These are phyloP conservation scores for Heliamphora exappendiculata DNA, from an alignment of 148 eudicot genomes.

Conservation along the genomic window DNA sequence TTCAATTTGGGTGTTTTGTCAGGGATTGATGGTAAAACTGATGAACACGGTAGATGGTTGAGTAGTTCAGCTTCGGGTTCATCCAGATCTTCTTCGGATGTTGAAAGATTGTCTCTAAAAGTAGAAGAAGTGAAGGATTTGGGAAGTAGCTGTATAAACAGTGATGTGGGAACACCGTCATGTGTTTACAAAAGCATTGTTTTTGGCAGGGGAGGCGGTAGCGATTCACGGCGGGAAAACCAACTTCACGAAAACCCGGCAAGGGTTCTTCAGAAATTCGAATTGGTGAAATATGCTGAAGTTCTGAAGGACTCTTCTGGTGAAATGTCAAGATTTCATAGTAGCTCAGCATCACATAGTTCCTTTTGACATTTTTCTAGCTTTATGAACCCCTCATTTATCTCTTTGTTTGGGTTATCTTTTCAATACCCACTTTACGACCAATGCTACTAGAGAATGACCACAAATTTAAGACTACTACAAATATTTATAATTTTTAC, in stretches of 20 bases:
- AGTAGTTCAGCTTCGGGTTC: slow-evolving; percentile 35
- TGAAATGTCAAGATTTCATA: slow-evolving; percentile 14
- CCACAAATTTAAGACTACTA: too few species aligned
- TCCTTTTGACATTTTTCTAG: slow-evolving; percentile 18
- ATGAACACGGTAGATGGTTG: slow-evolving; percentile 1
- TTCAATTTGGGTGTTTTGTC: slow-evolving; percentile 12
- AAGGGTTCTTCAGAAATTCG: slow-evolving; percentile 25
- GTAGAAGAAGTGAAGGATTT: slow-evolving; percentile 16
- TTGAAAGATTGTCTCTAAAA: slow-evolving; percentile 20
- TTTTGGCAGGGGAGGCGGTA: slow-evolving; percentile 12
- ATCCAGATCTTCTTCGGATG: slow-evolving; percentile 26
- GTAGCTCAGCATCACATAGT: slow-evolving; percentile 38
- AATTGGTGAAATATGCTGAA: slow-evolving; percentile 62
- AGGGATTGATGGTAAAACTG: slow-evolving; percentile 3
- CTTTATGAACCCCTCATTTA: too few species aligned
- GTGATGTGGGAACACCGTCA: slow-evolving; percentile 20
- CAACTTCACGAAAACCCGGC: slow-evolving; percentile 15
- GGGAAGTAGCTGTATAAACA: slow-evolving; percentile 6
- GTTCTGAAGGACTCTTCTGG: slow-evolving; percentile 42
- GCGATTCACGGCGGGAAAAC: slow-evolving; percentile 16
- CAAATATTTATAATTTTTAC: too few species aligned
- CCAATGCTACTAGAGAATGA: too few species aligned
- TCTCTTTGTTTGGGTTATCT: too few species aligned
- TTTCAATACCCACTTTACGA: too few species aligned
- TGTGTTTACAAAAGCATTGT: slow-evolving; percentile 14